These are phyloP conservation scores for Leucogyrophana mollusca DNA, from an alignment of 768 basidiomycete species.

Conservation along the genomic window DNA sequence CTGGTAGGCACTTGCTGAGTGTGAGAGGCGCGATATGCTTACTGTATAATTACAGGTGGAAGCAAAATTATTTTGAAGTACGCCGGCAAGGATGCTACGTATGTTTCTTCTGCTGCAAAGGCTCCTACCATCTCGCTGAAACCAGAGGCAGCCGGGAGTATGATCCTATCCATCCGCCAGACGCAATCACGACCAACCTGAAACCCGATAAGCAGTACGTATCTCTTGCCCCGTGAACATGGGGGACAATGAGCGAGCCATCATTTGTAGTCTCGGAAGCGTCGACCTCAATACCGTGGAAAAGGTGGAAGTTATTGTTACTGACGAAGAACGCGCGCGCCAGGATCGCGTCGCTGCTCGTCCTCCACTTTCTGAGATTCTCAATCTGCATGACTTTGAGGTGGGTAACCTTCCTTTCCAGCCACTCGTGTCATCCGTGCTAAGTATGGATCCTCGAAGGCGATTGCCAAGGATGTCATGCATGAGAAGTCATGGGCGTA, in stretches of 20 bases:
- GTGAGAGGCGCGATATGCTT: constrained; percentile 2
- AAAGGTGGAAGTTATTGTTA: constrained; percentile 59
- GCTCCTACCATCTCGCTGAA: neutral
- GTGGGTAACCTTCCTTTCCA: constrained; percentile 32
- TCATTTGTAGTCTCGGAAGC: constrained; percentile 53
- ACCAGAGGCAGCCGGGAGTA: constrained; percentile 60
- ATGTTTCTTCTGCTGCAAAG: constrained; percentile 25
- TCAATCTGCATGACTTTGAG: constrained; percentile 96
- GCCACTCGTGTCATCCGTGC: constrained; percentile 2
- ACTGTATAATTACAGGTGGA: constrained; percentile 50
- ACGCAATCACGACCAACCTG: constrained; percentile 73
- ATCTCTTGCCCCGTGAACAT: too few species aligned
- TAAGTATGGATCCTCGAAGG: constrained; percentile 39
- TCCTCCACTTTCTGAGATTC: constrained; percentile 74
- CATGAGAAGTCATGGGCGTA: constrained; percentile 93
- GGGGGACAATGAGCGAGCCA: neutral
- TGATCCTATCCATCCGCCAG: constrained; percentile 87
- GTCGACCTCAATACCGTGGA: constrained; percentile 70
- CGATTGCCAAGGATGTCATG: constrained; percentile 81
- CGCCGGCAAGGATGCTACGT: constrained; percentile 90
- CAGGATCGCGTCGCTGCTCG: constrained; percentile 58
- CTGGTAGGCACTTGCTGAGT: constrained; percentile 38
- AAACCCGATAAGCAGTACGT: constrained; percentile 83
- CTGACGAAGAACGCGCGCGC: constrained; percentile 70
- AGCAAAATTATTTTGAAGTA: constrained; percentile 85